Evolutionary conservation across 73 alveolate genomes (phyloP), one percentile per base, ranked within the genome.

Genomic region (Stentor roeselii): DNA sequence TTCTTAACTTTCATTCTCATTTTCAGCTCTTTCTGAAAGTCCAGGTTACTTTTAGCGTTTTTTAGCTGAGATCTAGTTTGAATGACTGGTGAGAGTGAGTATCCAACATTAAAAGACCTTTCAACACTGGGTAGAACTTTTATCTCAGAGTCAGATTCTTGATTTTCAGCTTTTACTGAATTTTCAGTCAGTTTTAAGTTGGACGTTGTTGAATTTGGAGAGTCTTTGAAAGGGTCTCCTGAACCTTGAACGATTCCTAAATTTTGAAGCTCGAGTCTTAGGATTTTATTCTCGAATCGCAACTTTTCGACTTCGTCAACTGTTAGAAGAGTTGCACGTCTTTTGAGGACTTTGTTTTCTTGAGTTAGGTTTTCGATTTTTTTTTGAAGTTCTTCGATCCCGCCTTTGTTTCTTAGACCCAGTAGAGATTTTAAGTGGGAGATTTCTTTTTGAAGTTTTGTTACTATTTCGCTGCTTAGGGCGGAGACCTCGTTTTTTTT

Each of bases 381-480:
- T 87, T 31, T 84, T 37, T 80, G 84, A 3, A 90, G 85, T 41
- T 90, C 67, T 42, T 76, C 59, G 3, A 42, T n/a, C 41, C 82
- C 90, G 3, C 92, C 93, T 78, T 60, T 84, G 38, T 84, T 42
- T 40, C 89, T 41, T 61, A 88, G 67, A 30, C 75, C 59, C 3
- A 88, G 76, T 14, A 91, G 60, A 31, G 85, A 91, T 74, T 90
- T 88, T 75, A 91, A 59, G 36, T 91, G 88, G 34, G 3, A 59
- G 40, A 91, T 91, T 86, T 91, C 96, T 59, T 87, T 84, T 75
- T 91, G 60, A 2, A 91, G 91, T 38, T 91, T 89, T 39, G 78
- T 77, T 0, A 91, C 87, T 2, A 91, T 75, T 3, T 87, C 89
- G 76, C 84, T 93, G 78, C 88, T 90, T 27, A 84, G 31, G 1